Evolutionary conservation across 2,329 filamentous ascomycete species (phyloP).

Genomic region (Penicillium expansum): DNA sequence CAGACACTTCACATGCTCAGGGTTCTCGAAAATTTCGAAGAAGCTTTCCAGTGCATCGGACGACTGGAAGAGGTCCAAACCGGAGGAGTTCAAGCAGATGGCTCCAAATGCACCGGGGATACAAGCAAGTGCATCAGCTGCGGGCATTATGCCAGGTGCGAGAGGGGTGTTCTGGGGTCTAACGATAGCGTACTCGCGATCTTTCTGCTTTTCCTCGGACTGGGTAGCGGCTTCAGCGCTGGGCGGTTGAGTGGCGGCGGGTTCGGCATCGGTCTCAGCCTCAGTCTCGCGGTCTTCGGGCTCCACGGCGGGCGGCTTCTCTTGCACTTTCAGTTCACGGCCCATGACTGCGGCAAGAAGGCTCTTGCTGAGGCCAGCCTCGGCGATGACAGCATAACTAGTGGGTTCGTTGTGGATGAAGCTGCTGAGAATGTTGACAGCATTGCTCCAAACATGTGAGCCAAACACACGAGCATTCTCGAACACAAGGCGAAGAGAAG

Average conservation of each 20-base stretch:
- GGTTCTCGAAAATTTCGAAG: conserved; percentile 95
- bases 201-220: conserved; percentile 21
- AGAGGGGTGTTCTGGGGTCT: conserved; percentile 35
- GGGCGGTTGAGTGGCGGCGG: conserved; percentile 39
- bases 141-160: conserved; percentile 76
- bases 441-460: conserved; percentile 92
- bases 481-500: conserved; percentile 75
- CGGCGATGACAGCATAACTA: conserved; percentile 91
- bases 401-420: conserved; percentile 99
- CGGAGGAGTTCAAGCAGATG: conserved; percentile 84
- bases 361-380: conserved; percentile 84
- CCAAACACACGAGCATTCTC: conserved; percentile 77
- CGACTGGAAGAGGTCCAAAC: conserved; percentile 80
- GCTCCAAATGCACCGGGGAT: conserved; percentile 87
- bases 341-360: conserved; percentile 77
- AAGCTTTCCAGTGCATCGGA: conserved; percentile 82
- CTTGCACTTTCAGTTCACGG: conserved; percentile 36
- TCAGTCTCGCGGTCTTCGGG: conserved; percentile 21
- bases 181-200: conserved; percentile 32
- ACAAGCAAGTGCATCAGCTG: conserved; percentile 80
- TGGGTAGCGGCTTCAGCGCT: conserved; percentile 32
- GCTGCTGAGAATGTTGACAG: conserved; percentile 84
- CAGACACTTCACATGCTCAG: conserved; percentile 81
- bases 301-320: conserved; percentile 32
- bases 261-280: conserved; percentile 34